Evolutionary conservation across 306 rosid species (phyloP).

Genomic region (Quercus gilva): DNA sequence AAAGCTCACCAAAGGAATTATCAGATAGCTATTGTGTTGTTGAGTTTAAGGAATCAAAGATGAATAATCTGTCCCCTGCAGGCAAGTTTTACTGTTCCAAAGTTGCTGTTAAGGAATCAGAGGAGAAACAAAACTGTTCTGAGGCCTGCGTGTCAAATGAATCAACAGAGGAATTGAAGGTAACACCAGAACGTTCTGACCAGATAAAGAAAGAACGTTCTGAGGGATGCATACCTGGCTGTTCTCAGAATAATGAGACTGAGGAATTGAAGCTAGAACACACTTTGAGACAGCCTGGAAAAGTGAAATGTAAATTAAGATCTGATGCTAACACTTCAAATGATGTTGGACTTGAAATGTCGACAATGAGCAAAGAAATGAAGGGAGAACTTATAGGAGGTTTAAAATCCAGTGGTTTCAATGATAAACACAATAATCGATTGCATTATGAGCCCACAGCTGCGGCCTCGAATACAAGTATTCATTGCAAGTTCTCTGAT

Average conservation of each 20-base stretch:
- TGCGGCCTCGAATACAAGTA: not conserved
- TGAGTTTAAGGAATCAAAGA: slow-evolving; percentile 9
- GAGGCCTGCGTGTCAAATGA: not conserved
- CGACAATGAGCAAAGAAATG: too few relatives aligned
- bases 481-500: slow-evolving; percentile 11
- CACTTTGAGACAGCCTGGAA: not conserved
- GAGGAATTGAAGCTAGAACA: not conserved
- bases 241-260: not conserved
- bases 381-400: slow-evolving; percentile 5
- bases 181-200: slow-evolving; percentile 8
- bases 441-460: slow-evolving; percentile 4
- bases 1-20: slow-evolving; percentile 5
- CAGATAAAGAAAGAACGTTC: too few relatives aligned
- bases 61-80: not conserved
- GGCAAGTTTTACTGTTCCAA: slow-evolving; percentile 9
- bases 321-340: slow-evolving; percentile 11
- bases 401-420: not conserved
- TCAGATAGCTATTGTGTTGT: slow-evolving; percentile 13
- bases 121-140: slow-evolving; percentile 17
- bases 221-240: not conserved
- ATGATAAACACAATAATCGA: not conserved
- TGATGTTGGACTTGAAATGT: slow-evolving; percentile 16
- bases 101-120: slow-evolving; percentile 9
- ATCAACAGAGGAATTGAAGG: slow-evolving; percentile 10
- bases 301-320: slow-evolving; percentile 7